A percentile compares a stretch with the other conserved stretches of the same genome.
phyloP scores from a whole-genome alignment of 306 rosid species.

The Parietaria judaica region DNA sequence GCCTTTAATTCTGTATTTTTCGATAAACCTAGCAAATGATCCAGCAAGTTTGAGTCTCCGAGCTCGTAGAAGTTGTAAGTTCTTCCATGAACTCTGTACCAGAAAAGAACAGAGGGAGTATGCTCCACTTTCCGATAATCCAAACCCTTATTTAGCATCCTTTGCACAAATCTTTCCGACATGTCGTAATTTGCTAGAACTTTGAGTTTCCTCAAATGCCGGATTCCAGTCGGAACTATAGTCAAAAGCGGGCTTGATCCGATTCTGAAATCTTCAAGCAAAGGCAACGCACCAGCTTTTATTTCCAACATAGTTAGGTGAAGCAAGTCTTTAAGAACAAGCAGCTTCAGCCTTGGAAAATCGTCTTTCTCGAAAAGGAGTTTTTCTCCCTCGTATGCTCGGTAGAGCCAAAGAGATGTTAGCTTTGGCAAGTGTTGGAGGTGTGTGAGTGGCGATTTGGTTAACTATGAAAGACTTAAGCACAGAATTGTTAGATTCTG shows the following conservation, averaged over 20 bases:
- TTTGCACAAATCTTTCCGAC: conserved; percentile 3
- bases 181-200: not conserved
- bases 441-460: conserved; percentile 10
- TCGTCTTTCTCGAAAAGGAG: conserved; percentile 20
- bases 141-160: not conserved
- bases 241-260: conserved; percentile 1
- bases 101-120: not conserved
- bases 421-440: conserved; percentile 14
- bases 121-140: conserved; percentile 11
- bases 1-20: not conserved
- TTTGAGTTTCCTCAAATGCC: conserved; percentile 2
- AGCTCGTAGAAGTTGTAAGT: not conserved
- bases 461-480: conserved; percentile 15
- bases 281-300: conserved; percentile 19
- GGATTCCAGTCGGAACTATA: conserved; percentile 10
- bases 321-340: not conserved
- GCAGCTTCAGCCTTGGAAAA: conserved; percentile 14
- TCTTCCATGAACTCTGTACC: conserved; percentile 2
- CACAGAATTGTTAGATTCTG: conserved; percentile 12
- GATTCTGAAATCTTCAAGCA: conserved; percentile 9
- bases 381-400: conserved; percentile 18
- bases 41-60: not conserved
- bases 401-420: conserved; percentile 2
- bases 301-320: conserved; percentile 10
- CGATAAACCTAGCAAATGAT: not conserved